Conservation (phyloP, 1,284 basidiomycete genomes). For the Apiotrichum veenhuisii region DNA sequence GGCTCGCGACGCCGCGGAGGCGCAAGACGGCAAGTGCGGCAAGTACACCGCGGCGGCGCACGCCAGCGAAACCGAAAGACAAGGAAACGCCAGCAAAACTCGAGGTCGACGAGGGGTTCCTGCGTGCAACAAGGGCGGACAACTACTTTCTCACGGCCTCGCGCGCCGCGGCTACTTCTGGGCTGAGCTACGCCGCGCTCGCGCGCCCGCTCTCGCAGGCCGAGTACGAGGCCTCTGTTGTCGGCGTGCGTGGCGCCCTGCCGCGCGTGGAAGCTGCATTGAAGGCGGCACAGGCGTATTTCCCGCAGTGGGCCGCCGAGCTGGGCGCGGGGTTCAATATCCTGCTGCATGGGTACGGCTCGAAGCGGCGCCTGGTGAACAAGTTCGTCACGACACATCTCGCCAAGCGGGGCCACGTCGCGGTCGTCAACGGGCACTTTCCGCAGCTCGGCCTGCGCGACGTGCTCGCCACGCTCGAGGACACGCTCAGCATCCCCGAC, state of each 20-base stretch:
- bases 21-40: slow-evolving; percentile 27
- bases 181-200: slow-evolving; percentile 68
- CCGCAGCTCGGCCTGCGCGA: slow-evolving; percentile 67
- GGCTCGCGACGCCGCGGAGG: slow-evolving; percentile 25
- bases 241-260: not conserved
- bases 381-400: slow-evolving; percentile 62
- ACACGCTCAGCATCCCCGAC: slow-evolving; percentile 36
- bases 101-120: slow-evolving; percentile 39
- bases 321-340: slow-evolving; percentile 78
- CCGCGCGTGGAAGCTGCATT: slow-evolving; percentile 32
- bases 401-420: slow-evolving; percentile 62
- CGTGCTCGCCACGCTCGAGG: slow-evolving; percentile 63
- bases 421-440: slow-evolving; percentile 75
- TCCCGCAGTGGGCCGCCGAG: slow-evolving; percentile 61
- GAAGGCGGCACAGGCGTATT: slow-evolving; percentile 3
- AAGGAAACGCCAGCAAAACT: slow-evolving; percentile 3
- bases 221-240: slow-evolving; percentile 33
- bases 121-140: slow-evolving; percentile 59
- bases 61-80: slow-evolving; percentile 9
- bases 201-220: slow-evolving; percentile 57
- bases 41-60: slow-evolving; percentile 20
- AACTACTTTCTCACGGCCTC: slow-evolving; percentile 67
- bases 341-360: slow-evolving; percentile 79
- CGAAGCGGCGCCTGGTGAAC: slow-evolving; percentile 71
- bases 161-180: slow-evolving; percentile 64